Conservation (phyloP, 2,329 filamentous ascomycete genomes). For the Raffaelea albimanens region DNA sequence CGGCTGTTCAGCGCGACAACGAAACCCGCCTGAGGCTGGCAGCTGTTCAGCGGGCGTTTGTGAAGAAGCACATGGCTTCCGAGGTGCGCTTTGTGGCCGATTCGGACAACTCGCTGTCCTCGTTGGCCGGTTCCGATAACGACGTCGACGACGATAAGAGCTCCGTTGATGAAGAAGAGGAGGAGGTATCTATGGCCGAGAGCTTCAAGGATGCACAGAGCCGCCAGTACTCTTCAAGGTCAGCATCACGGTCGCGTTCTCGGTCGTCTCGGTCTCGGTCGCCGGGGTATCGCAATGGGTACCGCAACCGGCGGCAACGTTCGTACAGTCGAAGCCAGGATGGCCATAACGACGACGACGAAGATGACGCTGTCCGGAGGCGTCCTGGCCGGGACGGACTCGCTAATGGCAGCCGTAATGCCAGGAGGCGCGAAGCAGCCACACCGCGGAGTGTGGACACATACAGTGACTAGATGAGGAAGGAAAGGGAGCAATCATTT, state of each 20-base stretch:
- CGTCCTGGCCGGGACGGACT: too few relatives aligned
- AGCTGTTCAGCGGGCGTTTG: conserved; percentile 38
- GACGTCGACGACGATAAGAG: background rate
- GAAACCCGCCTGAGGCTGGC: conserved; percentile 43
- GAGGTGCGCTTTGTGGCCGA: conserved; percentile 10
- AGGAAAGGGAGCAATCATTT: too few relatives aligned
- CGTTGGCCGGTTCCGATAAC: conserved; percentile 3
- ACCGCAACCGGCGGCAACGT: background rate
- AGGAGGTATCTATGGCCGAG: background rate
- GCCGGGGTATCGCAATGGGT: too few relatives aligned
- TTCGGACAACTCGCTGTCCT: conserved; percentile 8
- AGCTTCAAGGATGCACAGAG: too few relatives aligned
- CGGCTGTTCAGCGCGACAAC: conserved; percentile 39
- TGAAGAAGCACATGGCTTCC: conserved; percentile 27
- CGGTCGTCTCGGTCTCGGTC: background rate
- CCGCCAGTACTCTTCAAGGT: background rate
- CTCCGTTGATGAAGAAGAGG: background rate
- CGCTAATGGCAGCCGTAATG: background rate
- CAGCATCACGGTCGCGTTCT: background rate
- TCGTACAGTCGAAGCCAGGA: background rate
- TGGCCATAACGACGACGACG: background rate
- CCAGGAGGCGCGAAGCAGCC: background rate
- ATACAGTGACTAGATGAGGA: conserved; percentile 1
- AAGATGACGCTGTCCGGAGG: too few relatives aligned
- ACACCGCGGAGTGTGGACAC: conserved; percentile 1